Base-by-base conservation (phyloP, 371 early-diverging fungal genomes). In the Mucor ambiguus region DNA sequence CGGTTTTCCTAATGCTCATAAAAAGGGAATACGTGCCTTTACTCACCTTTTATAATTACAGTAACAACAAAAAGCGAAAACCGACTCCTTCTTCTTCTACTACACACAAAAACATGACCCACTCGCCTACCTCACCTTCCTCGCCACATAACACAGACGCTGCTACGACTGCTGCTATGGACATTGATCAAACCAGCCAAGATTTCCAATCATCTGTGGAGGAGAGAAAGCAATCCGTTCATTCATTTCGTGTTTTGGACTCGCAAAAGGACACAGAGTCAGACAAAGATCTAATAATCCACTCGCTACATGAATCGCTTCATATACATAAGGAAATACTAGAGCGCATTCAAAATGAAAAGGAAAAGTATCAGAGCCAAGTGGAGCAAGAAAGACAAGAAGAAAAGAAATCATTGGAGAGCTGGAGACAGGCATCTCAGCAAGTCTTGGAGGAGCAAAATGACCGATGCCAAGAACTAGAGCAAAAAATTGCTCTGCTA, bases 241-340 rank as follows among this genome's bases (percentile, higher is more conserved):
- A 69, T 44, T 69, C 69, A 5, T 69, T 69, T 24, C 64, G 64
- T 26, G 55, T 69, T 8, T 26, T 64, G 3, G 64, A 64, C 6
- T 41, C 69, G 22, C 41, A 63, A 35, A 38, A 60, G 24, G 73
- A 69, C 24, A 32, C 61, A 5, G 70, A 67, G 2, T 67, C 63
- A 46, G 74, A 66, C 29, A 74, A 74, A 35, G 81, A 81, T 49
- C 64, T 81, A 1, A 63, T 75, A 12, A 81, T 81, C 41, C 72
- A 66, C 7, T 77, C 81, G 3, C 38, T 81, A 22, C 52, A 76
- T 14, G 79, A 81, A 38, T 78, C 79, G 2, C 61, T 81, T 24
- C 69, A 78, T 46, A 77, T 79, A 56, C 81, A 81, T 61, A 81
- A 81, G 44, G 75, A 78, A 30, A 72, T 81, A 1, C 38, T 81